Percentiles rank a stretch among this genome's conserved stretches.
Conservation (phyloP, 2,329 filamentous ascomycete species). For the Cryphonectria nitschkei region DNA sequence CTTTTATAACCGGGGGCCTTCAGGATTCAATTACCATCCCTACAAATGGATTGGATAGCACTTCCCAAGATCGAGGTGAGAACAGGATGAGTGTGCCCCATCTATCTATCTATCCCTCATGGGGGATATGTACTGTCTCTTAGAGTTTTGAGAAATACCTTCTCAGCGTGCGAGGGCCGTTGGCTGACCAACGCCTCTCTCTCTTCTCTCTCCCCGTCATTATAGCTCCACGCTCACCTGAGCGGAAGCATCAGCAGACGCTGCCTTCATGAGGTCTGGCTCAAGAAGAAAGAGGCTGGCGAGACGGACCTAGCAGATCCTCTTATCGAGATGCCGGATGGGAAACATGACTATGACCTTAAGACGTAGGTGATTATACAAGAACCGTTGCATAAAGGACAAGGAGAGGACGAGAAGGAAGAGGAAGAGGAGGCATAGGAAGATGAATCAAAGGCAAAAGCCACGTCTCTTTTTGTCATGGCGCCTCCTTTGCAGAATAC, state of each 20-base stretch:
- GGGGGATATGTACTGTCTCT: not conserved
- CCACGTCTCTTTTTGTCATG: not conserved
- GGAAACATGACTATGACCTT: conserved; percentile 73
- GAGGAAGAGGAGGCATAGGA: too few relatives aligned
- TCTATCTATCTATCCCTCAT: not conserved
- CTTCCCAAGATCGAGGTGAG: conserved; percentile 61
- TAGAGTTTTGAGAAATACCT: too few relatives aligned
- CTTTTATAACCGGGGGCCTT: too few relatives aligned
- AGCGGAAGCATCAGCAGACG: conserved; percentile 76
- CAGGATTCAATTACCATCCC: too few relatives aligned
- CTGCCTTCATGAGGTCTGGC: conserved; percentile 77
- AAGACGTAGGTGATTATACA: conserved; percentile 56
- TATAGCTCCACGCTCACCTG: conserved; percentile 77
- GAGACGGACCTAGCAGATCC: conserved; percentile 68
- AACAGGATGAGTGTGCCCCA: not conserved
- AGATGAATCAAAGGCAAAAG: not conserved
- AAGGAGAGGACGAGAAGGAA: not conserved
- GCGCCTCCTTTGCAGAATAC: too few relatives aligned
- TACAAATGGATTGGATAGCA: conserved; percentile 47
- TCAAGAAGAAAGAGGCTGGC: conserved; percentile 56
- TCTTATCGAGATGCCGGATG: conserved; percentile 66
- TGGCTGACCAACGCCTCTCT: conserved; percentile 5
- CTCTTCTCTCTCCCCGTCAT: not conserved
- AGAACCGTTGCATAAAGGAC: not conserved
- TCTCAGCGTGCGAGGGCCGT: not conserved